Evolutionary conservation across 306 rosid species (phyloP).

Genomic region (Vigna reflexopilosa): DNA sequence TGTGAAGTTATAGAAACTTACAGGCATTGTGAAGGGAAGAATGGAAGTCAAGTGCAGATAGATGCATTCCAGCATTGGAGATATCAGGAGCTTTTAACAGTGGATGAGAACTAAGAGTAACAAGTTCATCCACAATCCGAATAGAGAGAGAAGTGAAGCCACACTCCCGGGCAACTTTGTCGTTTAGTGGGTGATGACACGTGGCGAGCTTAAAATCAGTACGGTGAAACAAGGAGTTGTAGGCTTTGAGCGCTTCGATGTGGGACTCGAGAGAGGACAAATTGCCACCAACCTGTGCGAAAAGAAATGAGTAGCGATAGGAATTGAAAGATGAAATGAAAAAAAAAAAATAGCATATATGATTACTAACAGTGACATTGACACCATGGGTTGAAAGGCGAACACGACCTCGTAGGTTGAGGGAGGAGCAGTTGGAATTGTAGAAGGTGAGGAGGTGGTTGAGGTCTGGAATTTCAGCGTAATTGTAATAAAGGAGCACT

Average conservation of each 20-base stretch:
- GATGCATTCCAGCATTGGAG: conserved; percentile 83
- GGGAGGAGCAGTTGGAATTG: conserved; percentile 75
- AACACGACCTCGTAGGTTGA: conserved; percentile 83
- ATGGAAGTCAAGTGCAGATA: conserved; percentile 85
- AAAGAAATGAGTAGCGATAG: not conserved
- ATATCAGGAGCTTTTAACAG: conserved; percentile 70
- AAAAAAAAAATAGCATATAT: not conserved
- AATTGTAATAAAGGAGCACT: conserved; percentile 78
- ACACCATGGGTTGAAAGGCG: conserved; percentile 87
- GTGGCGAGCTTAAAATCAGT: conserved; percentile 92
- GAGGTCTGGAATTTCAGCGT: conserved; percentile 65
- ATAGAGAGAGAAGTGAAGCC: conserved; percentile 90
- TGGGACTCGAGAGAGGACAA: conserved; percentile 67
- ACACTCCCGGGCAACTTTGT: conserved; percentile 73
- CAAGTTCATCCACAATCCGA: conserved; percentile 86
- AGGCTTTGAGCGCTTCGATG: conserved; percentile 60
- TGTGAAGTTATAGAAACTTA: conserved; percentile 38
- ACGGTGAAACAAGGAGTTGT: conserved; percentile 57
- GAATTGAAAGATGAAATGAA: not conserved
- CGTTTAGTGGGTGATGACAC: conserved; percentile 64
- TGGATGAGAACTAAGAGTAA: conserved; percentile 78
- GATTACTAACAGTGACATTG: conserved; percentile 71
- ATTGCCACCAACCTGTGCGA: conserved; percentile 75
- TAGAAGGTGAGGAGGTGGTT: conserved; percentile 67
- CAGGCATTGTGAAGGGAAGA: conserved; percentile 74